These are phyloP conservation scores for Zygosaccharomyces sapae DNA, from an alignment of 1,139 yeast genomes.

Conservation along the genomic window DNA sequence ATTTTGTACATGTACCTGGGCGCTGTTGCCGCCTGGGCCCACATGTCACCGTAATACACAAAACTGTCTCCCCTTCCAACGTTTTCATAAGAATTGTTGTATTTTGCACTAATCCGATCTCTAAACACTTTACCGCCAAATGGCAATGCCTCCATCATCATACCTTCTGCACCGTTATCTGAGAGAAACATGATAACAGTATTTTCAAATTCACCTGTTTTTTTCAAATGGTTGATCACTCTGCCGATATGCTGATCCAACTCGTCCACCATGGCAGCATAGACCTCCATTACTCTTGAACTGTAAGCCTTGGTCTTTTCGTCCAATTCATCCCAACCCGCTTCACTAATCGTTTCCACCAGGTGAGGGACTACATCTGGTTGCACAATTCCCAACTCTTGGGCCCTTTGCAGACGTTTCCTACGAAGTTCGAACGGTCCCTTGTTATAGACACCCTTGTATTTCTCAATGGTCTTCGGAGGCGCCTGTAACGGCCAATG, in stretches of 20 bases:
- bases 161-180: constrained; percentile 60
- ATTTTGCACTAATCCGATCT: constrained; percentile 37
- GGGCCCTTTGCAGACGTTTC: constrained; percentile 41
- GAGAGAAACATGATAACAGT: constrained; percentile 55
- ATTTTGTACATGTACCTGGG: constrained; percentile 50
- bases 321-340: constrained; percentile 43
- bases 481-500: constrained; percentile 65
- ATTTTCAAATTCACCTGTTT: constrained; percentile 45
- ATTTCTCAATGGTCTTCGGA: constrained; percentile 43
- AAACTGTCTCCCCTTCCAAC: constrained; percentile 49
- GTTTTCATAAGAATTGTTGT: constrained; percentile 45
- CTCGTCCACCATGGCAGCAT: constrained; percentile 59
- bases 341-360: constrained; percentile 41
- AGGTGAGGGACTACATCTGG: constrained; percentile 46
- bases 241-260: constrained; percentile 49
- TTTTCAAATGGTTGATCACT: constrained; percentile 42
- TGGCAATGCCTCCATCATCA: constrained; percentile 53
- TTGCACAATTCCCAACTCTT: constrained; percentile 45
- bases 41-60: constrained; percentile 52
- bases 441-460: constrained; percentile 46
- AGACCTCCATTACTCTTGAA: constrained; percentile 48
- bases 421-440: constrained; percentile 47
- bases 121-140: constrained; percentile 23
- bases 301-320: constrained; percentile 39
- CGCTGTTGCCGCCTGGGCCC: constrained; percentile 66